Base-by-base conservation (phyloP, 1,139 yeast species). In the Lodderomyces parapsilosis region DNA sequence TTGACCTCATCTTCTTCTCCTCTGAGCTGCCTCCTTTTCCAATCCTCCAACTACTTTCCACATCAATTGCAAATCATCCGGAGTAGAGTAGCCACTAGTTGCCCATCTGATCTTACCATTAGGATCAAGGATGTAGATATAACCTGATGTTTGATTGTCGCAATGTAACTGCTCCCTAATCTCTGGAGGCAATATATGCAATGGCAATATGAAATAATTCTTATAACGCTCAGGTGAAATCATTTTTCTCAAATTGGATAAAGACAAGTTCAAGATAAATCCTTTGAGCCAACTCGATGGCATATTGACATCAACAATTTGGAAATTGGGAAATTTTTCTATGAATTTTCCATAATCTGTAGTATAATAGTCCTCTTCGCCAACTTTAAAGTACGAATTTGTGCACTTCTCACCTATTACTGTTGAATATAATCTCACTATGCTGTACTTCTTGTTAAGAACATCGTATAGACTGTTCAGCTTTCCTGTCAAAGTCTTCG, bases 61-160 rank as follows among this genome's bases (percentile, higher is more conserved):
- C 52, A 87, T 62, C 25, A 78, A 65, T n/a, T 68, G 65, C 40
- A 70, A 65, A 52, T 91, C 98, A 30, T 75, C 74, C 9, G 76
- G 80, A 14, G 73, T 71, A 2, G 96, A 85, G 40, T 75, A 77
- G 1, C 99, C 99, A 57, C 95, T 81, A 1, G 91, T 88, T 13
- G 91, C 93, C 98, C 98, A 93, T 55, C 99, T 73, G 40, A 93
- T 83, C 54, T 77, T 82, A 42, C 87, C 85, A 13, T 80, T 69
- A 14, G 71, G 70, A 56, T 93, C 99, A 30, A 93, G 74, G 14
- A 93, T 68, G 54, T 89, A 86, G 8, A 89, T 70, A 59, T 88
- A 91, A 0, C 99, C 98, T 1, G 95, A 80, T 52, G 86, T 86
- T 38, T 80, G 76, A 59, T 93, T 93, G 48, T 82, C 83, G 52